These are phyloP conservation scores for Nicotiana rustica DNA, from an alignment of 305 asterid genomes.

Conservation along the genomic window DNA sequence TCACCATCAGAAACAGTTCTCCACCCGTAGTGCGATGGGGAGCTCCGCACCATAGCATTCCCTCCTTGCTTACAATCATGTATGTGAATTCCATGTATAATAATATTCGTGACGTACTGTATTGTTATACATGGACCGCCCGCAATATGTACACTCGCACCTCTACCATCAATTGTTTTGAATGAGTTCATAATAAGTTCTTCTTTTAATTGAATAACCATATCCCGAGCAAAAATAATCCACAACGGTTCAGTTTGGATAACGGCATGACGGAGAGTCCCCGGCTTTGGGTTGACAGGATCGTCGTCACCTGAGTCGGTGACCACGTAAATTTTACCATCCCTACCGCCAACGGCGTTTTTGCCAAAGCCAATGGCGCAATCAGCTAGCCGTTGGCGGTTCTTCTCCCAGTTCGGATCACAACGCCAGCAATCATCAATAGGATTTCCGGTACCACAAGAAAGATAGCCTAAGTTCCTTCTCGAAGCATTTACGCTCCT, in stretches of 20 bases:
- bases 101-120: slow-evolving; percentile 67
- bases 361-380: slow-evolving; percentile 70
- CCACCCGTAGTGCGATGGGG: slow-evolving; percentile 74
- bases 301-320: slow-evolving; percentile 50
- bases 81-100: slow-evolving; percentile 67
- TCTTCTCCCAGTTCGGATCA: slow-evolving; percentile 62
- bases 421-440: slow-evolving; percentile 82
- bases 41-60: slow-evolving; percentile 67
- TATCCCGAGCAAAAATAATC: slow-evolving; percentile 67
- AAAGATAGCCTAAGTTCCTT: slow-evolving; percentile 61
- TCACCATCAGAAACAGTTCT: slow-evolving; percentile 75
- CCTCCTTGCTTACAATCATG: slow-evolving; percentile 72
- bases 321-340: slow-evolving; percentile 62
- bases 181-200: slow-evolving; percentile 73
- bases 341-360: slow-evolving; percentile 61
- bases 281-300: slow-evolving; percentile 62
- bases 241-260: slow-evolving; percentile 61
- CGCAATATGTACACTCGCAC: slow-evolving; percentile 70
- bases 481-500: slow-evolving; percentile 63
- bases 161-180: slow-evolving; percentile 74
- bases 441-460: slow-evolving; percentile 68
- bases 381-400: slow-evolving; percentile 63
- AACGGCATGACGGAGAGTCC: slow-evolving; percentile 68
- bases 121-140: slow-evolving; percentile 71
- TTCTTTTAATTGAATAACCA: slow-evolving; percentile 61